Base-by-base conservation (phyloP, 164 flowering plant species). In the Amborella trichopoda region DNA sequence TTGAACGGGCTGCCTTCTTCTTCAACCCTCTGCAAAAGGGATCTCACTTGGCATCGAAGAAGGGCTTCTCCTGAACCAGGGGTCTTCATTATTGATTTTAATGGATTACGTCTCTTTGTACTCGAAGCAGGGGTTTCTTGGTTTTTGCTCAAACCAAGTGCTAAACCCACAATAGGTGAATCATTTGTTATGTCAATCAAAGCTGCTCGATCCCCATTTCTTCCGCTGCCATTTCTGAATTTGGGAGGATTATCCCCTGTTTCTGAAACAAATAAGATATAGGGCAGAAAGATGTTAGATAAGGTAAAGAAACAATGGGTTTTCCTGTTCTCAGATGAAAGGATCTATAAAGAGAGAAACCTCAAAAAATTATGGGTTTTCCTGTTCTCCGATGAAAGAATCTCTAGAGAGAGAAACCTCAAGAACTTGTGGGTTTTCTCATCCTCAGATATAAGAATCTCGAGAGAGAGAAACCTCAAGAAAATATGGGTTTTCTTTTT, bases 61-160 rank as follows among this genome's bases (percentile, higher is more conserved):
- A 87, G 47, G 5, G 83, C 79, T 65, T 91, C 98, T 0, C 96
- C 98, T 1, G 96, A 80, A 0, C 95, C 89, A 2, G 94, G 96
- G 0, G 96, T 90, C 14, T 25, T 48, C 57, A 62, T 68, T 16
- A 34, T 50, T 30, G 27, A 52, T 5, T 24, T 58, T 20, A 19
- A 3, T 2, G 41, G 41, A 22, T 16, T 16, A 6, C 59, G 50
- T 49, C 59, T 68, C 60, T 74, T 83, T 6, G 61, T 54, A n/a
- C 65, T 49, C 2, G 95, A 83, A 4, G 67, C 63, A 10, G 96
- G 94, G 28, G 94, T 79, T 48, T 61, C 61, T 47, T 74, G 32
- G 24, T 40, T 50, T 16, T 38, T 22, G 41, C 41, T n/a, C 6
- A 22, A 19, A 22, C 73, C 85, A 56, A 26, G 52, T 2, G 94